phyloP scores from a whole-genome alignment of 2,329 filamentous ascomycete genomes.

The Fusarium pseudocircinatum region DNA sequence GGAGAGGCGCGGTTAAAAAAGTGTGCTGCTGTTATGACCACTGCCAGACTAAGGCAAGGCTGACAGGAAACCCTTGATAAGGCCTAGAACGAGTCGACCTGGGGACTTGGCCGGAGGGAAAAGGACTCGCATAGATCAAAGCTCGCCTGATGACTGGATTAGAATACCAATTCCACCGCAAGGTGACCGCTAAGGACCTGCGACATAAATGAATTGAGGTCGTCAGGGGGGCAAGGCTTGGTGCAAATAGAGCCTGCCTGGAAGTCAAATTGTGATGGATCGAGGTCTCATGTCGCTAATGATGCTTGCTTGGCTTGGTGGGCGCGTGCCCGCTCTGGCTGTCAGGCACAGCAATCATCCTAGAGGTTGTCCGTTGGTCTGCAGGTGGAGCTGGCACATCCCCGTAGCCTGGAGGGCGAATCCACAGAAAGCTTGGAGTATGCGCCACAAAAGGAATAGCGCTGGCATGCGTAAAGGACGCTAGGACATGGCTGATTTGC shows the following conservation, averaged over 20 bases:
- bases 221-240: neutral
- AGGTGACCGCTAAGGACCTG: neutral
- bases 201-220: neutral
- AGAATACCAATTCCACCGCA: neutral
- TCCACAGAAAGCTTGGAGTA: conserved; percentile 19
- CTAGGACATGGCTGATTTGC: conserved; percentile 33
- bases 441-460: conserved; percentile 27
- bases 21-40: neutral
- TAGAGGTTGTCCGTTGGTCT: conserved; percentile 24
- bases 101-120: neutral
- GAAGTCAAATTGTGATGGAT: conserved; percentile 35
- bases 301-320: conserved; percentile 22
- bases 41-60: conserved; percentile 29
- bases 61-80: conserved; percentile 11
- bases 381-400: conserved; percentile 15
- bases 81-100: neutral
- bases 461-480: conserved; percentile 2
- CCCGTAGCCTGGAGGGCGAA: conserved; percentile 1
- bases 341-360: conserved; percentile 33
- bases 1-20: conserved; percentile 30
- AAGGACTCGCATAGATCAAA: conserved; percentile 11
- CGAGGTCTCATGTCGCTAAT: conserved; percentile 25
- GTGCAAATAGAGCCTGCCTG: neutral
- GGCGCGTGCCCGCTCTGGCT: conserved; percentile 34
- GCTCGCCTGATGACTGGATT: conserved; percentile 1